Base-by-base conservation (phyloP, 1,284 basidiomycete genomes). In the Moesziomyces globuligerus region DNA sequence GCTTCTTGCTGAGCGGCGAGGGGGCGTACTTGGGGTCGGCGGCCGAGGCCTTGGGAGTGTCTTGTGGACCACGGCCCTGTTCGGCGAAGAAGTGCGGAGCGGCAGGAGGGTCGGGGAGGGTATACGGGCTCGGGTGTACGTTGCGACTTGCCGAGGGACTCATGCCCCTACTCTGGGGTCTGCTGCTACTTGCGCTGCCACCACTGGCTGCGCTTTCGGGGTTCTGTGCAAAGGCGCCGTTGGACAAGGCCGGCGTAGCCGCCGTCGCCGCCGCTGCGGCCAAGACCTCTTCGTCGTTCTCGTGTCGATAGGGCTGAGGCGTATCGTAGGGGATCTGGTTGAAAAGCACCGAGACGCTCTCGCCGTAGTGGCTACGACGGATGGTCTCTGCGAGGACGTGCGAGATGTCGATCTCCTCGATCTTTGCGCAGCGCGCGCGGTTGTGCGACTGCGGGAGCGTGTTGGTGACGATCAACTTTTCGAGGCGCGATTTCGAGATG, bases 401-500 rank as follows among this genome's bases (percentile, higher is more conserved):
- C 47, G 91, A 91, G 79, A 99, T 90, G 86, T 98, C 94, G 74
- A 99, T 91, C 74, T 78, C 74, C 85, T 97, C 94, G 48, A 99
- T 89, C 86, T 96, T 97, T 58, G 84, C 81, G 84, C 94, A 96
- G 67, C 83, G 83, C 44, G 85, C 86, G 81, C 89, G 86, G 84
- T 97, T 95, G 73, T 87, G 89, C 64, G 85, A 76, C 84, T 98
- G 95, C 40, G 96, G 96, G 40, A 98, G 88, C 81, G 96, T 98
- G 85, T 99, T 99, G 75, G 96, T 98, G 75, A 98, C 94, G 56
- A 98, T 93, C 81, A 99, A 85, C 86, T 94, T 96, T 84, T 95
- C 92, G 83, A 99, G 76, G 3, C 67, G 57, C n/a, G 74, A 79
- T 18, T 80, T 77, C 18, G 69, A 48, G 41, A 85, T 80, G 7